Evolutionary conservation across 495 filamentous ascomycete genomes (phyloP), one percentile per base, ranked within the genome.

Genomic region (Pseudotulostoma volvatum): DNA sequence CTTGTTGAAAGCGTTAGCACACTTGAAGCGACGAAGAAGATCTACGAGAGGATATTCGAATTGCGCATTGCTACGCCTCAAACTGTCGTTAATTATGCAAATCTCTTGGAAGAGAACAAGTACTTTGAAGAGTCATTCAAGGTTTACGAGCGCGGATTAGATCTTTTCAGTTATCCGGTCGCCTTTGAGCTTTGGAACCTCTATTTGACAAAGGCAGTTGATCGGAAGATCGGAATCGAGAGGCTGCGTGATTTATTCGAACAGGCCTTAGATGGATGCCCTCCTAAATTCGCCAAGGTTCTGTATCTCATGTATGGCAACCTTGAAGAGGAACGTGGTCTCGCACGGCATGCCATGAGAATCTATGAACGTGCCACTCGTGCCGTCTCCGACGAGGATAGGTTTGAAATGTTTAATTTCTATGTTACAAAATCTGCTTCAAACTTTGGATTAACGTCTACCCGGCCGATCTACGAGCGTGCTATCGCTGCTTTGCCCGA

Each of bases 141-240:
- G 56, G 55, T 96, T 37, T 99, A 93, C 60, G 92, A 99, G 57
- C 79, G 90, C 42, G 92, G 92, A 17, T 68, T 99, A 25, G 88
- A 96, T 53, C 77, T 96, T 5, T 99, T 99, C 75, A 85, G 71
- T 54, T 96, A 96, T 46, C 90, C 92, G 0, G 90, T 96, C 13
- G 90, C 92, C 17, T 99, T 96, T 55, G 92, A 99, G 58, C 67
- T 99, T 8, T 99, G 92, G 92, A 99, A 99, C 46, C 64, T 96
- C 25, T 99, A 99, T 53, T 70, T 99, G 41, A 95, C 86, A 36
- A 99, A 95, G 59, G 92, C 92, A 0, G 84, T 94, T 15, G 87
- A 93, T 55, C 81, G 92, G 31, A 85, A 88, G 56, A 88, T 96
- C 47, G 74, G 82, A 39, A 93, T 99, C 47, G 90, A 99, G 59